These are phyloP conservation scores for Chlorella sorokiniana DNA, from an alignment of 139 green algal genomes.

Conservation along the genomic window DNA sequence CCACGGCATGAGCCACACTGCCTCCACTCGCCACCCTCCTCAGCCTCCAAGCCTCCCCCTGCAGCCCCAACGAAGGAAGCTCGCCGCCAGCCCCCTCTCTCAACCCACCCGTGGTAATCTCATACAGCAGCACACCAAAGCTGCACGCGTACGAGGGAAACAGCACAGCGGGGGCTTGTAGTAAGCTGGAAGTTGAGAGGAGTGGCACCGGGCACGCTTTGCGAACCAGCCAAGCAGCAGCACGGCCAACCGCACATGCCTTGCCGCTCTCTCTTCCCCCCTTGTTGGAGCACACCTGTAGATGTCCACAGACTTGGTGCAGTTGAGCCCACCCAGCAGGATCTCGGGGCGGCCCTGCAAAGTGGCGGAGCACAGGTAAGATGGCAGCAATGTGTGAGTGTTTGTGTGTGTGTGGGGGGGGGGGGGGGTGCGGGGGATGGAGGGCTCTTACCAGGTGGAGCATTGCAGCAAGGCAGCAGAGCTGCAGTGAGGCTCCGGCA, in stretches of 20 bases:
- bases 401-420: no score
- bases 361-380: neutral
- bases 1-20: neutral
- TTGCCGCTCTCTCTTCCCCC: neutral
- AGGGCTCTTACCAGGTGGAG: no score
- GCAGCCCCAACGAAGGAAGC: neutral
- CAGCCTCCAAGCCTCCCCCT: neutral
- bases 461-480: neutral
- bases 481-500: no score
- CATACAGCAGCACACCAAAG: neutral
- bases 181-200: neutral
- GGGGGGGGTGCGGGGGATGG: no score
- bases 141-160: neutral
- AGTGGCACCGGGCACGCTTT: no score
- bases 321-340: neutral
- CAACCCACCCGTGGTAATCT: slow-evolving; percentile 9
- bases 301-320: neutral
- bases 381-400: neutral
- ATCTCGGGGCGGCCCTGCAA: neutral
- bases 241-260: neutral
- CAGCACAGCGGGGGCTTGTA: neutral
- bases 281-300: neutral
- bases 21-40: neutral
- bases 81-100: neutral
- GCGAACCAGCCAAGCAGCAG: no score